Percentiles rank a stretch among this genome's conserved stretches.
Conservation (phyloP, 1,139 yeast genomes). For the Geotrichum reessii region DNA sequence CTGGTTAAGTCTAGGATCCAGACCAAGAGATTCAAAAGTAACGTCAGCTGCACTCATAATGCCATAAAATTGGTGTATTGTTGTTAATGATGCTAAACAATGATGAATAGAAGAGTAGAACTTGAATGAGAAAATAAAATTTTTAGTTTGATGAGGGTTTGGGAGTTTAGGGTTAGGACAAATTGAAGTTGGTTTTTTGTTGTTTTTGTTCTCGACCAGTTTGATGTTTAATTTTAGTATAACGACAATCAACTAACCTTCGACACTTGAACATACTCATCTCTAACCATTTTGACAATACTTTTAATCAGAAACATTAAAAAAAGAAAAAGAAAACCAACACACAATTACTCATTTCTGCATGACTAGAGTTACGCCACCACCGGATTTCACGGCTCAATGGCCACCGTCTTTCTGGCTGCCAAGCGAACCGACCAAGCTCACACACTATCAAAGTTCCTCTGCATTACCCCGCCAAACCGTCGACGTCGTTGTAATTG, state of each 20-base stretch:
- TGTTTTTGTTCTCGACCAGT: neutral
- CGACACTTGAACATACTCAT: too few relatives aligned
- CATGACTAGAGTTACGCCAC: neutral
- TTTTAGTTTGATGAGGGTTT: neutral
- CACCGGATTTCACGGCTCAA: conserved; percentile 11
- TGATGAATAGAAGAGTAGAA: neutral
- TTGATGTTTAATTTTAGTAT: neutral
- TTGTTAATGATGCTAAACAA: neutral
- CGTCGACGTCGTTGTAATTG: conserved; percentile 37
- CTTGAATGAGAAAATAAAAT: neutral
- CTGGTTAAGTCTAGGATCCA: conserved; percentile 78
- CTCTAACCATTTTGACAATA: too few relatives aligned
- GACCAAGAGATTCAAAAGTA: conserved; percentile 31
- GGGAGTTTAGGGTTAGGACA: conserved; percentile 8
- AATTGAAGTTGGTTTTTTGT: neutral
- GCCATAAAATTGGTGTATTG: neutral
- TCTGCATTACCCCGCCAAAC: conserved; percentile 29
- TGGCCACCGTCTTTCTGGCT: conserved; percentile 24
- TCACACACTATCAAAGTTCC: conserved; percentile 24
- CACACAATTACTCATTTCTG: neutral
- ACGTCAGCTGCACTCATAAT: conserved; percentile 8
- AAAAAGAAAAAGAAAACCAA: too few relatives aligned
- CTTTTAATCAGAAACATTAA: neutral
- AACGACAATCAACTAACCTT: neutral
- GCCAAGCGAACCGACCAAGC: conserved; percentile 16